These are phyloP conservation scores for Botryosphaeria dothidea DNA, from an alignment of 2,329 filamentous ascomycete species.

Conservation along the genomic window DNA sequence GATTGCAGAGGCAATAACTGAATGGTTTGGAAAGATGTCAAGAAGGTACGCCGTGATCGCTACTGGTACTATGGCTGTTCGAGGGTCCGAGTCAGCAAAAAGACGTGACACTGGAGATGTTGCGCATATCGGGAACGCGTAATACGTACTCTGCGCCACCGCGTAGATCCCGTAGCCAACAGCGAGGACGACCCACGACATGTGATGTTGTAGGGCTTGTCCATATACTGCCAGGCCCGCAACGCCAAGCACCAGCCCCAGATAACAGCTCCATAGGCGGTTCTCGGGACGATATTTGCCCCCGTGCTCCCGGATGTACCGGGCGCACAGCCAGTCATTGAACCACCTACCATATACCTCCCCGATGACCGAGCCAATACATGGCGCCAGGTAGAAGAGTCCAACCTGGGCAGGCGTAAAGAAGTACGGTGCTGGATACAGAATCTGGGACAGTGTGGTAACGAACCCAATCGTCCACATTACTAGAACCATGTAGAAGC, in stretches of 20 bases:
- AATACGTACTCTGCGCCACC: slow-evolving; percentile 5
- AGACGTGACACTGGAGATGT: neutral
- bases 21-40: slow-evolving; percentile 34
- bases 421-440: slow-evolving; percentile 24
- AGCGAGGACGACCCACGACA: slow-evolving; percentile 33
- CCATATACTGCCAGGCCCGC: slow-evolving; percentile 35
- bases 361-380: slow-evolving; percentile 34
- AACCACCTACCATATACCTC: slow-evolving; percentile 38
- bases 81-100: neutral
- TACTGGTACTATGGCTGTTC: neutral
- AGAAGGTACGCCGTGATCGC: slow-evolving; percentile 37
- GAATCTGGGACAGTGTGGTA: slow-evolving; percentile 26
- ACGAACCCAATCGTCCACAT: slow-evolving; percentile 31
- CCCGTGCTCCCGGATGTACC: slow-evolving; percentile 32
- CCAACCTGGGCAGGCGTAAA: slow-evolving; percentile 25
- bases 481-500: slow-evolving; percentile 25
- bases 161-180: slow-evolving; percentile 34
- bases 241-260: slow-evolving; percentile 33
- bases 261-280: slow-evolving; percentile 34
- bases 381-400: slow-evolving; percentile 35
- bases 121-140: neutral
- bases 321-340: slow-evolving; percentile 35
- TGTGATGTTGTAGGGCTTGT: slow-evolving; percentile 33
- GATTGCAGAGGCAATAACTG: slow-evolving; percentile 33
- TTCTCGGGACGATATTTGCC: slow-evolving; percentile 28